A percentile compares a stretch with the other conserved stretches of the same genome.
These are phyloP conservation scores for Sideroxylon spinosum DNA, from an alignment of 179 eudicot genomes.

Conservation along the genomic window DNA sequence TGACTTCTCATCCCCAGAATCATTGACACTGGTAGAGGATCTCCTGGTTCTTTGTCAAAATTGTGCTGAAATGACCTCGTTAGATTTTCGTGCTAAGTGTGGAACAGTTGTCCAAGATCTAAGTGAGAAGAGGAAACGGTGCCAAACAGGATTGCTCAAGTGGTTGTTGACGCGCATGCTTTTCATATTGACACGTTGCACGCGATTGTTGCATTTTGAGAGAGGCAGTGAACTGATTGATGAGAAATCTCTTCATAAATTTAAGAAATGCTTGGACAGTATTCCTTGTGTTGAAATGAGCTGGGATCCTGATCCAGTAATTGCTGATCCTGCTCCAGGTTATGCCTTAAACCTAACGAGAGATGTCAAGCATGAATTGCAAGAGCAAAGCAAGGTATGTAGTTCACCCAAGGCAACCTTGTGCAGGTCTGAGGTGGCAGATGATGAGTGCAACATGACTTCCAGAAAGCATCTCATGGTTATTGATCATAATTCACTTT, in stretches of 20 bases:
- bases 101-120: conserved; percentile 56
- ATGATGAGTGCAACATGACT: conserved; percentile 5
- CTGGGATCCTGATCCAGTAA: conserved; percentile 38
- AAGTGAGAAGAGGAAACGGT: conserved; percentile 50
- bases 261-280: conserved; percentile 47
- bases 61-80: conserved; percentile 40
- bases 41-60: conserved; percentile 42
- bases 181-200: conserved; percentile 64
- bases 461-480: conserved; percentile 19
- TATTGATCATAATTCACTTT: conserved; percentile 18
- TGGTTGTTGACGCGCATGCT: conserved; percentile 57
- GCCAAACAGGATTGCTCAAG: conserved; percentile 42
- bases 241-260: conserved; percentile 42
- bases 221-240: conserved; percentile 47
- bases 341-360: conserved; percentile 16
- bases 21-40: conserved; percentile 35
- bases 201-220: conserved; percentile 60
- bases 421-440: conserved; percentile 19
- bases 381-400: conserved; percentile 12
- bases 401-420: conserved; percentile 7
- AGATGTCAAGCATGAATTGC: conserved; percentile 18
- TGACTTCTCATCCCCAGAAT: conserved; percentile 32
- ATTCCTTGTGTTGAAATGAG: conserved; percentile 52
- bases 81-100: conserved; percentile 49
- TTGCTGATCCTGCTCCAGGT: conserved; percentile 28